Evolutionary conservation across 23 red algal genomes (phyloP), one percentile per base, ranked within the genome.

Genomic region (Gracilariopsis chorda): DNA sequence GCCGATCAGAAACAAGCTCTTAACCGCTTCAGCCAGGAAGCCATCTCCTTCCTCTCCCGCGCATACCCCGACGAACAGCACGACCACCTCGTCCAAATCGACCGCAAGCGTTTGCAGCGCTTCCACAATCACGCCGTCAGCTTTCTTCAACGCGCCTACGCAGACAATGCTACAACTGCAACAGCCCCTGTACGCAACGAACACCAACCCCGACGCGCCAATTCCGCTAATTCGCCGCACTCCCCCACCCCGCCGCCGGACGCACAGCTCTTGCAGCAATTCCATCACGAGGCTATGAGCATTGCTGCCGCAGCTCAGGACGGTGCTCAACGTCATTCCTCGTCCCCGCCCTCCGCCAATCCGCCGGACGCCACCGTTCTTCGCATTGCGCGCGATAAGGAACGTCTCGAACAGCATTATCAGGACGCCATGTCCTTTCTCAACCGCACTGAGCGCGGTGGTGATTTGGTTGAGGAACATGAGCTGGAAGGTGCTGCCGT

Each of bases 71-170:
- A 93, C 69, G 90, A 84, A 37, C 34, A 52, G 8, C 53, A 72
- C 43, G 63, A 69, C 51, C 72, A 44, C 39, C 72, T 70, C 56
- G 46, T 91, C 39, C 34, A 91, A 24, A 19, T 77, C 34, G 90
- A 93, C 90, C 44, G 52, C 37, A 19, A 76, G 25, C 90, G 90
- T 41, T 71, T 93, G 52, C 77, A 85, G 34, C 90, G 90, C 56
- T 93, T 93, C 41, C 77, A 84, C 48, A 24, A 51, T 21, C 78
- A 93, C 36, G 90, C 90, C 62, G 81, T 84, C 51, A 68, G 77
- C 24, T 93, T 93, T 59, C 48, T 93, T 8, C 67, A 93, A 63
- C 78, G 78, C 41, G 90, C 90, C 29, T 93, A 85, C 67, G 67
- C 59, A 34, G 71, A 85, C 64, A 64, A 93, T 7, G n/a, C n/a